Conservation (phyloP, 23 red algal genomes). For the Chondrus crispus region DNA sequence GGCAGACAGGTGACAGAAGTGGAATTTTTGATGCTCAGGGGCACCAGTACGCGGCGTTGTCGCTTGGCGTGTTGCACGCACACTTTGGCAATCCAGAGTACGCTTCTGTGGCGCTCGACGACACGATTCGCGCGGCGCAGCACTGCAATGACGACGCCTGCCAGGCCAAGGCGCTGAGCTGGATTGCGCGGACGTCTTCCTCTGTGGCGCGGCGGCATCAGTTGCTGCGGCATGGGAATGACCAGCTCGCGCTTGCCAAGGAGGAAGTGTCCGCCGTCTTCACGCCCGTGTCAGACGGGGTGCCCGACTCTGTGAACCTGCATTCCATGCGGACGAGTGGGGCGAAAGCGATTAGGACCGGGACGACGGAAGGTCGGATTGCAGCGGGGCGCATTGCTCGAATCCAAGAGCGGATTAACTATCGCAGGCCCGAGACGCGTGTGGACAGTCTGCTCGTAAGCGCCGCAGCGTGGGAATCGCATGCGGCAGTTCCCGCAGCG, state of each 20-base stretch:
- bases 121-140: constrained; percentile 52
- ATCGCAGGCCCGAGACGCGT: neutral
- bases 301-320: neutral
- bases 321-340: neutral
- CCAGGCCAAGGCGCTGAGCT: constrained; percentile 5
- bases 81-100: constrained; percentile 12
- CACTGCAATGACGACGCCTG: neutral
- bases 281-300: neutral
- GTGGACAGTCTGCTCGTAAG: constrained; percentile 17
- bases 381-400: neutral
- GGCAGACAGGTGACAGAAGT: neutral
- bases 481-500: constrained; percentile 36
- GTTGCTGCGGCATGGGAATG: constrained; percentile 23
- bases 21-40: neutral
- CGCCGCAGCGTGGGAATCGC: constrained; percentile 37
- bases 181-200: constrained; percentile 25
- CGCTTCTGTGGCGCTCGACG: constrained; percentile 34
- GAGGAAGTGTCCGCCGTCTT: constrained; percentile 9
- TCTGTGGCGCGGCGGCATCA: neutral
- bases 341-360: neutral
- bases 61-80: constrained; percentile 28
- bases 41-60: constrained; percentile 48
- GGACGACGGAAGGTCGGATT: neutral
- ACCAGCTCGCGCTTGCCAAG: constrained; percentile 7
- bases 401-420: neutral